Evolutionary conservation across 1,139 yeast species (phyloP).

Genomic region (Suhomyces choctaworum): DNA sequence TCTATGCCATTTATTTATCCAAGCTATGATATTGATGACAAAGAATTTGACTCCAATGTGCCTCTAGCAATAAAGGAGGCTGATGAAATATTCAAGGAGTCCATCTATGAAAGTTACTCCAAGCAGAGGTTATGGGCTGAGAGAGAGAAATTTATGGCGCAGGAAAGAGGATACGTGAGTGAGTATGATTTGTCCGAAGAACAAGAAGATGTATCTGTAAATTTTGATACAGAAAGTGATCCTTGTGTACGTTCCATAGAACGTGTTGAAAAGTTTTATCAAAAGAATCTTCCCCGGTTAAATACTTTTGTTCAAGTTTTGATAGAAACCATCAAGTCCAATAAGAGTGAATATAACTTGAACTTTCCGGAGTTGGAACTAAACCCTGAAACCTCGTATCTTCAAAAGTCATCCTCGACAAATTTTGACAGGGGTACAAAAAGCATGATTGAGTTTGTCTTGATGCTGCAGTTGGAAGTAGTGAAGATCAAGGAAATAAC

Average conservation of each 20-base stretch:
- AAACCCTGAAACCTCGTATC: constrained; percentile 35
- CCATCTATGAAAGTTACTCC: constrained; percentile 66
- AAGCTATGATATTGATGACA: constrained; percentile 18
- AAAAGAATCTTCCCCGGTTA: constrained; percentile 50
- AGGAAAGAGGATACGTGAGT: constrained; percentile 68
- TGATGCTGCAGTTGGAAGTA: constrained; percentile 53
- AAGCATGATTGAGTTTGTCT: constrained; percentile 26
- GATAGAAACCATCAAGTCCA: constrained; percentile 60
- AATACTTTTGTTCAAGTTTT: constrained; percentile 65
- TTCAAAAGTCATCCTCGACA: constrained; percentile 15
- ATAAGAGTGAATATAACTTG: constrained; percentile 37
- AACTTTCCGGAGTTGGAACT: constrained; percentile 42
- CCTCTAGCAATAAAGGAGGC: constrained; percentile 86
- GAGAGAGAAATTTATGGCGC: constrained; percentile 65
- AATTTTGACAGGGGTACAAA: constrained; percentile 20
- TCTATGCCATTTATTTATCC: constrained; percentile 82
- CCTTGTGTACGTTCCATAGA: constrained; percentile 34
- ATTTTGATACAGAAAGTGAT: constrained; percentile 3
- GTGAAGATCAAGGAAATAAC: constrained; percentile 63
- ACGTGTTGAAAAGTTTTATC: constrained; percentile 64
- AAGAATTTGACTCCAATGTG: constrained; percentile 22
- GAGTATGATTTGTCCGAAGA: constrained; percentile 19
- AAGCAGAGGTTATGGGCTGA: constrained; percentile 72
- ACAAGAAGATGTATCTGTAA: background rate
- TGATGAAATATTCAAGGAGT: constrained; percentile 52